These are phyloP conservation scores for Calonectria pauciramosa DNA, from an alignment of 2,329 filamentous ascomycete genomes.

Conservation along the genomic window DNA sequence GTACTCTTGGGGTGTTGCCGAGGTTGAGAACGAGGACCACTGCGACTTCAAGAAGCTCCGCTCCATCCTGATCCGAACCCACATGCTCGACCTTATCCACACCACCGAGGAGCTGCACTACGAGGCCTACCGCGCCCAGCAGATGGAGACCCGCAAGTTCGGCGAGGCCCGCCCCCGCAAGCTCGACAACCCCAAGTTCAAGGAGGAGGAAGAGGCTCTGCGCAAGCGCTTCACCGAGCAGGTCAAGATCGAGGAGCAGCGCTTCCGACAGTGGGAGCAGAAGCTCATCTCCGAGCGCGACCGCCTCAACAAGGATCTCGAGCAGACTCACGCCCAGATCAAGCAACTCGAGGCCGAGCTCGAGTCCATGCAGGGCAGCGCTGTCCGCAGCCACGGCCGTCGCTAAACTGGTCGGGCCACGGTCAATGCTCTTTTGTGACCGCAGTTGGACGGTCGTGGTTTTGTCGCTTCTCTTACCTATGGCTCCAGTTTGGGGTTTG, in stretches of 20 bases:
- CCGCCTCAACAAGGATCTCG: conserved; percentile 99
- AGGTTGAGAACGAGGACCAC: conserved; percentile 99
- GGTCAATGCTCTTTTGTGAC: conserved; percentile 41
- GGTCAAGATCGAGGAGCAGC: conserved; percentile 99
- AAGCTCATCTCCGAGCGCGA: conserved; percentile 99
- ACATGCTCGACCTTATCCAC: conserved; percentile 99
- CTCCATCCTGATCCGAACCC: conserved; percentile 97
- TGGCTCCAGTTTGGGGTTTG: conserved; percentile 50
- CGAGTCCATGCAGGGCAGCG: conserved; percentile 91
- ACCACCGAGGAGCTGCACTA: conserved; percentile 99
- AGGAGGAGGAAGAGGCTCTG: conserved; percentile 98
- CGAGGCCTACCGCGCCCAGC: conserved; percentile 97
- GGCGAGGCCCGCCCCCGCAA: conserved; percentile 97
- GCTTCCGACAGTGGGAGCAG: conserved; percentile 99
- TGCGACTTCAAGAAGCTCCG: conserved; percentile 99
- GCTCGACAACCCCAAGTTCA: conserved; percentile 99
- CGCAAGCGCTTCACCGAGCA: conserved; percentile 99
- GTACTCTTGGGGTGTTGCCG: conserved; percentile 99
- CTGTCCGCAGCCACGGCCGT: conserved; percentile 92
- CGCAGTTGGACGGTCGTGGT: conserved; percentile 46
- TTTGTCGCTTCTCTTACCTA: conserved; percentile 45
- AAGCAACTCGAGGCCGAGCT: conserved; percentile 93
- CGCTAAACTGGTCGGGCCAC: conserved; percentile 70
- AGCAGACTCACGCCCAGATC: conserved; percentile 95
- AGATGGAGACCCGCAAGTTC: conserved; percentile 99